Evolutionary conservation across 805 yeast species (phyloP).

Genomic region (Metschnikowia cerradonensis): DNA sequence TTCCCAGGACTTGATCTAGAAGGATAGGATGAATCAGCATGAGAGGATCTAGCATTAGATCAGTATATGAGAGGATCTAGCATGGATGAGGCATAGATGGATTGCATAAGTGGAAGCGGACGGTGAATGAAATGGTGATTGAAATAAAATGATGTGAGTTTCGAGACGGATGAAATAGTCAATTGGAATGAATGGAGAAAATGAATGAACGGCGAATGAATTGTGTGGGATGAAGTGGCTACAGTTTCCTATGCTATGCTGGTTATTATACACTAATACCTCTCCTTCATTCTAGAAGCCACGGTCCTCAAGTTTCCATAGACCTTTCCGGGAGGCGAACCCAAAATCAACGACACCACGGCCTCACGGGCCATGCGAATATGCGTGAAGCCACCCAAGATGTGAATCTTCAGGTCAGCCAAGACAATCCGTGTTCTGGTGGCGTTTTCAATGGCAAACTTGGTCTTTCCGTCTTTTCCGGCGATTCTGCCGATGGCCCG

Average conservation of each 20-base stretch:
- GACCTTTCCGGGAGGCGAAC: conserved; percentile 98
- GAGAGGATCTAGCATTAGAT: not conserved
- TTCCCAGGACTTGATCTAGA: conserved; percentile 25
- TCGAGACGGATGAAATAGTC: no score
- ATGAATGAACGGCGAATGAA: no score
- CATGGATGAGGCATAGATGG: not conserved
- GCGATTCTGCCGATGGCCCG: conserved; percentile 99
- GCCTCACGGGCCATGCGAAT: conserved; percentile 98
- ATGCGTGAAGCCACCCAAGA: conserved; percentile 94
- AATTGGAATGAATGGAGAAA: not conserved
- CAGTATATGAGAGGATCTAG: not conserved
- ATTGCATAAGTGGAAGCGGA: no score
- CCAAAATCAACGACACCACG: conserved; percentile 88
- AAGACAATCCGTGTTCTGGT: conserved; percentile 96
- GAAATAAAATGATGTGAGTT: no score
- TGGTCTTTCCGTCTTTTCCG: conserved; percentile 98
- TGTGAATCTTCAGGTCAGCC: conserved; percentile 95
- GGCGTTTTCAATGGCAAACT: conserved; percentile 97
- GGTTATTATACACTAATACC: conserved; percentile 49
- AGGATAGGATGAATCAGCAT: not conserved
- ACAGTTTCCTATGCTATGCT: not conserved
- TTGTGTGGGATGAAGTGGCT: not conserved
- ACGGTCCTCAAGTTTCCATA: conserved; percentile 96
- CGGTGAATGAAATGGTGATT: no score
- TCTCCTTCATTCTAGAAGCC: conserved; percentile 94